These are phyloP conservation scores for Tarenaya hassleriana DNA, from an alignment of 345 rosid species.

Conservation along the genomic window DNA sequence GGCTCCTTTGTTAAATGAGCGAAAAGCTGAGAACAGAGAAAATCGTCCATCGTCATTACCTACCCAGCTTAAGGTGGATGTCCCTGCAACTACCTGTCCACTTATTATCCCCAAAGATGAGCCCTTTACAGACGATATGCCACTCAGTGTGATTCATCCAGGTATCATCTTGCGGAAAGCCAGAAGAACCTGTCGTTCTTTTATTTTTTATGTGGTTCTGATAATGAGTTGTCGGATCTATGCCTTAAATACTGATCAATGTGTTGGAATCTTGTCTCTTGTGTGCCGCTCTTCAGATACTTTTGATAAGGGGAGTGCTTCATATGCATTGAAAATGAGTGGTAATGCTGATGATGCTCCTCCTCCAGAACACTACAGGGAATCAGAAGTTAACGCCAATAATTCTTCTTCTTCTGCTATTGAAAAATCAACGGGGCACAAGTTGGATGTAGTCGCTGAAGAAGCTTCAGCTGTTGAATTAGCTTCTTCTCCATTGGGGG, in stretches of 20 bases:
- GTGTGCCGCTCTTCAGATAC: slow-evolving; percentile 31
- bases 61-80: slow-evolving; percentile 3
- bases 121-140: slow-evolving; percentile 19
- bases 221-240: slow-evolving; percentile 7
- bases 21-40: slow-evolving; percentile 31
- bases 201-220: slow-evolving; percentile 10
- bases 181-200: slow-evolving; percentile 3
- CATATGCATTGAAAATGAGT: slow-evolving; percentile 14
- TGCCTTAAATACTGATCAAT: slow-evolving; percentile 8
- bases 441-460: slow-evolving; percentile 16
- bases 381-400: slow-evolving; percentile 11
- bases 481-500: slow-evolving; percentile 71
- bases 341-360: slow-evolving; percentile 8
- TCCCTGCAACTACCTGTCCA: slow-evolving; percentile 13
- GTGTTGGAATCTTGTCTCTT: slow-evolving; percentile 14
- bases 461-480: slow-evolving; percentile 42
- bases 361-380: slow-evolving; percentile 12
- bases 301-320: slow-evolving; percentile 19
- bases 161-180: slow-evolving; percentile 8
- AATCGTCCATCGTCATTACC: slow-evolving; percentile 15
- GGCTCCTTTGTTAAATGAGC: slow-evolving; percentile 25
- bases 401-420: neutral
- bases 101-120: slow-evolving; percentile 16
- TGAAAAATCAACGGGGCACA: slow-evolving; percentile 15
- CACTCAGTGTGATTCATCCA: slow-evolving; percentile 17